Percentiles rank a stretch among this genome's conserved stretches.
Conservation (phyloP, 106 monocot genomes). For the Acorus calamus region DNA sequence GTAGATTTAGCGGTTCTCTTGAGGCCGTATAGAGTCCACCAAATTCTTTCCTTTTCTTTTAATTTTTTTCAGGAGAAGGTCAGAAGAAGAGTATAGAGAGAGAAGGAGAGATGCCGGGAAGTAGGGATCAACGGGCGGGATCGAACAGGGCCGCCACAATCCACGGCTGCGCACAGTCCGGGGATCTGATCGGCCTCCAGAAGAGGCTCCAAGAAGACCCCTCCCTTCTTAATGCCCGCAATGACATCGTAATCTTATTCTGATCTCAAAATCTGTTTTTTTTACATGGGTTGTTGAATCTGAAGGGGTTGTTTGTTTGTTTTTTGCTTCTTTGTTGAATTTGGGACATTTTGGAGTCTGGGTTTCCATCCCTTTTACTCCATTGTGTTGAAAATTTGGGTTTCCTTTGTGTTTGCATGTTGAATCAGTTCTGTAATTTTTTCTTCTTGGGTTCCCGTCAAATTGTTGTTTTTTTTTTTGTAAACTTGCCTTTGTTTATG, state of each 20-base stretch:
- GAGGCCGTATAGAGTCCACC: no score
- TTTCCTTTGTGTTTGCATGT: background rate
- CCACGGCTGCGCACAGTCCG: slow-evolving; percentile 61
- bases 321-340: background rate
- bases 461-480: no score
- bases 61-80: no score
- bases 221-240: slow-evolving; percentile 61
- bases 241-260: slow-evolving; percentile 41
- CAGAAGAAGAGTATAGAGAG: background rate
- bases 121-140: slow-evolving; percentile 28
- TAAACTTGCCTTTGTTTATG: no score
- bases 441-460: background rate
- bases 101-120: slow-evolving; percentile 31
- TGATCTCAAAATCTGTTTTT: background rate
- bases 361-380: background rate
- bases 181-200: slow-evolving; percentile 65
- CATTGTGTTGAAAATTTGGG: no score
- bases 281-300: background rate
- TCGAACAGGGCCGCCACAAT: slow-evolving; percentile 30
- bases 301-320: background rate
- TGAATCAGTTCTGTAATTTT: background rate
- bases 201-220: slow-evolving; percentile 58
- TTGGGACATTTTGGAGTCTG: background rate
- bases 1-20: no score
- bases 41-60: no score